Percentiles rank a stretch among this genome's conserved stretches.
These are phyloP conservation scores for Kuraishia borneana DNA, from an alignment of 805 yeast genomes.

Conservation along the genomic window DNA sequence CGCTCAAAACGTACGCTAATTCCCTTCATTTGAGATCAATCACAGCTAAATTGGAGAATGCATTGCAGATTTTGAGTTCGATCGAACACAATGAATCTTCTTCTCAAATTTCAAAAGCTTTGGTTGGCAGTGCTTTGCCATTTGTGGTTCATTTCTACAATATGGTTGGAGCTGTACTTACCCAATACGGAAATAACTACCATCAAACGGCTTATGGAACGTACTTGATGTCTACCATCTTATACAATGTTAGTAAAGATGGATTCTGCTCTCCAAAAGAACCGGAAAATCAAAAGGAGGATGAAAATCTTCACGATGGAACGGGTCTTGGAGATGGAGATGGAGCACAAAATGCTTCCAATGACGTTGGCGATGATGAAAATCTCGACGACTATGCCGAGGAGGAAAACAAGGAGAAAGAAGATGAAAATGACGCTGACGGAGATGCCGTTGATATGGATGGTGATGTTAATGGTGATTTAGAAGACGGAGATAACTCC, in stretches of 20 bases:
- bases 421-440: conserved; percentile 49
- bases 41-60: conserved; percentile 22
- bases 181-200: conserved; percentile 37
- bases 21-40: conserved; percentile 7
- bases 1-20: conserved; percentile 28
- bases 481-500: conserved; percentile 57
- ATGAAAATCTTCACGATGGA: conserved; percentile 60
- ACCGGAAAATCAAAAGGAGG: conserved; percentile 50
- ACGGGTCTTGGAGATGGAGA: conserved; percentile 83
- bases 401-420: conserved; percentile 56
- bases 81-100: conserved; percentile 26
- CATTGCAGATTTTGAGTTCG: conserved; percentile 11
- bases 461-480: conserved; percentile 94
- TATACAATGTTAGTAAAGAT: conserved; percentile 53
- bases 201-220: conserved; percentile 48
- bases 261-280: conserved; percentile 94
- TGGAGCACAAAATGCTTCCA: conserved; percentile 72
- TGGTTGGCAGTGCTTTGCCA: conserved; percentile 50
- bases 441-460: conserved; percentile 90
- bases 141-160: conserved; percentile 47
- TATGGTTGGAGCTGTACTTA: conserved; percentile 31
- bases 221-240: conserved; percentile 40
- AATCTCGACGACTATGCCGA: conserved; percentile 71
- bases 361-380: conserved; percentile 86
- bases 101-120: conserved; percentile 29